Evolutionary conservation across 2,329 filamentous ascomycete genomes (phyloP).

Genomic region (Hypomyces perniciosus): DNA sequence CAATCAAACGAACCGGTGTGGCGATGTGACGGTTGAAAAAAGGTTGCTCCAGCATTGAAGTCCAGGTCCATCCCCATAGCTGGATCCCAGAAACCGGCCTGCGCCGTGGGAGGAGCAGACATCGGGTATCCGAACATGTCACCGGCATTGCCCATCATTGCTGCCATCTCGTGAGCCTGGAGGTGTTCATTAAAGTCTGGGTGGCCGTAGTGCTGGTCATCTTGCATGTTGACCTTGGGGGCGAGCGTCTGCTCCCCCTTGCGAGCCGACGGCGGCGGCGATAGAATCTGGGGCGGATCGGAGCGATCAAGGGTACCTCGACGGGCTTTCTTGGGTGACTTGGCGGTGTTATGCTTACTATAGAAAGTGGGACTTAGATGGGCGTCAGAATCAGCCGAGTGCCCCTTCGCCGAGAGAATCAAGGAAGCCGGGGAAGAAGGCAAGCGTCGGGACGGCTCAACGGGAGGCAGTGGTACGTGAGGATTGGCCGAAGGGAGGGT

Average conservation of each 20-base stretch:
- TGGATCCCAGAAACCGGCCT: conserved; percentile 53
- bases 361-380: conserved; percentile 23
- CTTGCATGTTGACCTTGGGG: conserved; percentile 51
- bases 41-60: conserved; percentile 40
- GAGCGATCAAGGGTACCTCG: conserved; percentile 33
- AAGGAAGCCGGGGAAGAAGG: conserved; percentile 50
- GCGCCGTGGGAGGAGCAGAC: conserved; percentile 48
- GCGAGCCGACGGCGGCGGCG: conserved; percentile 52
- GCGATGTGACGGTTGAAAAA: conserved; percentile 41
- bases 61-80: conserved; percentile 56
- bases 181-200: conserved; percentile 44
- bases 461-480: conserved; percentile 50
- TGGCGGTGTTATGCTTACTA: conserved; percentile 14
- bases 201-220: conserved; percentile 49
- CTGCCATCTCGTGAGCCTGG: conserved; percentile 44
- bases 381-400: conserved; percentile 23
- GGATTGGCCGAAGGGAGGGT: conserved; percentile 53
- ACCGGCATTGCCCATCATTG: conserved; percentile 40
- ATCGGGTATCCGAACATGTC: conserved; percentile 57
- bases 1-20: conserved; percentile 51
- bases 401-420: conserved; percentile 25
- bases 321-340: conserved; percentile 40
- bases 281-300: conserved; percentile 45
- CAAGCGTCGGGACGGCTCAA: conserved; percentile 53
- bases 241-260: conserved; percentile 52